A percentile compares a stretch with the other conserved stretches of the same genome.
Evolutionary conservation across 495 filamentous ascomycete genomes (phyloP).

Genomic region (Geoglossum glabrum): DNA sequence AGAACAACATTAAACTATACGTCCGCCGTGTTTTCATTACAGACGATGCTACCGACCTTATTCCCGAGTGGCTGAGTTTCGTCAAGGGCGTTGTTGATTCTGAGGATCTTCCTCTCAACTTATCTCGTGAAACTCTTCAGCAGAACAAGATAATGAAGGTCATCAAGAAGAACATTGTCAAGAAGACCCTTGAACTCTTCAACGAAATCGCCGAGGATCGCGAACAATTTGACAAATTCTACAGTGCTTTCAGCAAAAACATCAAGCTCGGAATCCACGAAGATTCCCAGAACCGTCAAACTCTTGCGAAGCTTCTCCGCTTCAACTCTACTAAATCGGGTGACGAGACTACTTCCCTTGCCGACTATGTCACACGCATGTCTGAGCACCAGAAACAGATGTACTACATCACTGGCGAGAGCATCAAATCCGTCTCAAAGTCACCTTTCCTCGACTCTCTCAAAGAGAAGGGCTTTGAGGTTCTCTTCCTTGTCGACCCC

Average conservation of each 20-base stretch:
- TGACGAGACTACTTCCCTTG: conserved; percentile 81
- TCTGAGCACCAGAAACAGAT: conserved; percentile 99
- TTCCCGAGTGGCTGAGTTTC: conserved; percentile 98
- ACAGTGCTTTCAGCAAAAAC: conserved; percentile 98
- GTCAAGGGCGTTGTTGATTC: conserved; percentile 99
- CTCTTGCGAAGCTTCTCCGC: conserved; percentile 93
- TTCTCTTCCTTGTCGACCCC: conserved; percentile 96
- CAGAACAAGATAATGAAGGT: conserved; percentile 99
- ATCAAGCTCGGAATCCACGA: conserved; percentile 99
- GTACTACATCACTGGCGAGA: conserved; percentile 99
- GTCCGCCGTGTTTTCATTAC: conserved; percentile 99
- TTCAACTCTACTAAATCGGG: conserved; percentile 98
- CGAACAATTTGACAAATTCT: conserved; percentile 99
- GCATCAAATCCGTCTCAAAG: conserved; percentile 90
- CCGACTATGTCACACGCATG: conserved; percentile 97
- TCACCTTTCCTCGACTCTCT: conserved; percentile 98
- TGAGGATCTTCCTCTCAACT: conserved; percentile 94
- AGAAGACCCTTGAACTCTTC: conserved; percentile 99
- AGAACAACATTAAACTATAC: conserved; percentile 99
- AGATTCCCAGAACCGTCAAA: conserved; percentile 88
- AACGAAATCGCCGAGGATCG: conserved; percentile 95
- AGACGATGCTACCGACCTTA: conserved; percentile 95
- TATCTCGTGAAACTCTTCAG: conserved; percentile 98
- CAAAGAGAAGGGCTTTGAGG: conserved; percentile 99
- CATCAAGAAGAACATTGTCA: conserved; percentile 99